Conservation (phyloP, 352 stramenopile species). For the Globisporangium spinosum region DNA sequence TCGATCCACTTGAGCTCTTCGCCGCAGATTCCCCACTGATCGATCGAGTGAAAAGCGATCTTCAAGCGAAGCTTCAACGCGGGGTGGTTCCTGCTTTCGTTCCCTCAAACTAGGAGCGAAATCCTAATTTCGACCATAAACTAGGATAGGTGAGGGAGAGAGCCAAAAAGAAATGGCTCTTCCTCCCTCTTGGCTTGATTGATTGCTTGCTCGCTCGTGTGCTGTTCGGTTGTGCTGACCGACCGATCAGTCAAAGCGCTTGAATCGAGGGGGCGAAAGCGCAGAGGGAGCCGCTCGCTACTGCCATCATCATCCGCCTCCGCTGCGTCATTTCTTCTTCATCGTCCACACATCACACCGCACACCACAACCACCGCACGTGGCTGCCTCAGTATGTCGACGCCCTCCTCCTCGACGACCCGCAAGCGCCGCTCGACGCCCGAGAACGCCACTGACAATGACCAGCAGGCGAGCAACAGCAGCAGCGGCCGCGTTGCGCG, state of each 20-base stretch:
- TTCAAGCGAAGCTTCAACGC: conserved; percentile 18
- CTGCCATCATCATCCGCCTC: neutral
- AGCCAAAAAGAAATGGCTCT: neutral
- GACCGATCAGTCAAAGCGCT: neutral
- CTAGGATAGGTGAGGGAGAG: neutral
- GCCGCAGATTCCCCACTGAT: conserved; percentile 7
- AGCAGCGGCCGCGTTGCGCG: conserved; percentile 13
- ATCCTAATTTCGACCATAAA: conserved; percentile 5
- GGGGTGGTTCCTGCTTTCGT: conserved; percentile 2
- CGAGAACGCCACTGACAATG: conserved; percentile 18
- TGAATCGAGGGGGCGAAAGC: neutral
- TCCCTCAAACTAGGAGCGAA: neutral
- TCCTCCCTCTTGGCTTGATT: neutral
- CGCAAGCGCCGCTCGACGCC: conserved; percentile 44
- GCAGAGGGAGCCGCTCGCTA: neutral
- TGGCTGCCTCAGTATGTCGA: conserved; percentile 14
- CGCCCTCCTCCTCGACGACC: conserved; percentile 12
- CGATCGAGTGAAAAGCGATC: conserved; percentile 2
- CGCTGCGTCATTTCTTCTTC: conserved; percentile 2
- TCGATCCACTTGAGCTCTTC: conserved; percentile 10
- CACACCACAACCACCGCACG: neutral
- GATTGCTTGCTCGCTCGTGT: neutral
- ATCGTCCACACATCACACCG: neutral
- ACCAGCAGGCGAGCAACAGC: neutral
- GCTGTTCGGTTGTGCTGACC: neutral